Evolutionary conservation across 169 alveolate genomes (phyloP).

Genomic region (Cryptosporidium bovis): DNA sequence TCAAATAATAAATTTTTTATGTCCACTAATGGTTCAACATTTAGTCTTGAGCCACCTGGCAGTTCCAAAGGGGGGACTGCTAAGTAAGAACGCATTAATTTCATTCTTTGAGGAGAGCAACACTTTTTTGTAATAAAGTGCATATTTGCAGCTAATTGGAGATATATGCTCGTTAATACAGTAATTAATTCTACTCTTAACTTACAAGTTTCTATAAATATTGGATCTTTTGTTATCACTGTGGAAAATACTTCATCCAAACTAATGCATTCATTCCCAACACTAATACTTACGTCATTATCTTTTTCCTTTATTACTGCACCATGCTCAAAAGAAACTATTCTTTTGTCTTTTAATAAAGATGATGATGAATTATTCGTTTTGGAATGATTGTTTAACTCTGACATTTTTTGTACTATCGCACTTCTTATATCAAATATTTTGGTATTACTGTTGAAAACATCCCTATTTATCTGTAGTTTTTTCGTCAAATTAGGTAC

Average conservation of each 20-base stretch:
- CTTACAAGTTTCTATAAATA: conserved; percentile 51
- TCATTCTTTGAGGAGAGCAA: conserved; percentile 56
- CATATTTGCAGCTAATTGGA: conserved; percentile 72
- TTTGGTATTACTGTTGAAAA: background rate
- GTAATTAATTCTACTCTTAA: conserved; percentile 31
- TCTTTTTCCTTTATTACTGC: background rate
- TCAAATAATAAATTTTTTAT: background rate
- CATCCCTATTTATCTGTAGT: background rate
- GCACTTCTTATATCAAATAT: conserved; percentile 38
- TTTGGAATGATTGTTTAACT: background rate
- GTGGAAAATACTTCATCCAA: conserved; percentile 49
- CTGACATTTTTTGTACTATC: conserved; percentile 54
- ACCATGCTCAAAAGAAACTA: background rate
- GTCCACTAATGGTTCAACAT: conserved; percentile 58
- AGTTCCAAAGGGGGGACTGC: conserved; percentile 22
- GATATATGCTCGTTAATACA: conserved; percentile 17
- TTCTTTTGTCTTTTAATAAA: background rate
- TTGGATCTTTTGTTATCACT: conserved; percentile 37
- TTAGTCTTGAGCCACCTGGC: conserved; percentile 62
- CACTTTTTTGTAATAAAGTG: conserved; percentile 54
- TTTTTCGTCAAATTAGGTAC: background rate
- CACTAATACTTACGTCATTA: background rate
- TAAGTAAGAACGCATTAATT: conserved; percentile 42
- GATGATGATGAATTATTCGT: too few relatives aligned
- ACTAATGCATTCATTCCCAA: background rate